Base-by-base conservation (phyloP, 352 stramenopile species). In the Phytophthora colocasiae region DNA sequence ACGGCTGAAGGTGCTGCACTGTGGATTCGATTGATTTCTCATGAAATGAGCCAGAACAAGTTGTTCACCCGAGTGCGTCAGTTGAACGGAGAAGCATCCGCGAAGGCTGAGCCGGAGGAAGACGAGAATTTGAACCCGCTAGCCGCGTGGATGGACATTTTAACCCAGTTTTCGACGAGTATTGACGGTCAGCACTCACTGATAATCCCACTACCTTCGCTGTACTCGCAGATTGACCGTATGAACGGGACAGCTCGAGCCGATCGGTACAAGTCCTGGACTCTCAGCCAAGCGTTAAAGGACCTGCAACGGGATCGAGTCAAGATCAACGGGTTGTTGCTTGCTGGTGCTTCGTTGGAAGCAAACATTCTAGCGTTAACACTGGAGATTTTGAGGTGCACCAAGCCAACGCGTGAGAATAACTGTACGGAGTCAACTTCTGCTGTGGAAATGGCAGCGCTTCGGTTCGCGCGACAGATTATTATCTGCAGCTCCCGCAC, bases 401-500 rank as follows among this genome's bases (percentile, higher is more conserved):
- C 53, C 7, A 36, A 58, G 22, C 14, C 4, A 15, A 17, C 22
- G 15, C n/a, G 36, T 10, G 17, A 60, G 9, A 47, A 59, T 19
- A 26, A 7, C 11, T 22, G 14, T 29, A 17, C 44, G 15, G 60
- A 49, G 27, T 22, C 34, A 31, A 26, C 9, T 12, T 15, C 26
- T 38, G 24, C 38, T 3, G 51, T 41, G 29, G 80, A 90, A 31
- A 80, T 87, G 69, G 68, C 74, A 24, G 81, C 82, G n/a, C 54
- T 93, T 29, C 66, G 75, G 6, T 90, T 90, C 43, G 77, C 79
- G 4, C 71, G 69, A 9, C 70, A 87, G 36, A 65, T 93, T 14
- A 69, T 93, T 9, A 71, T 93, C 17, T 77, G 68, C 44, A 89
- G 85, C 48, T 85, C 81, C 22, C 79, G 85, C 4, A 93, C 82